Percentiles rank a stretch among this genome's conserved stretches.
Conservation (phyloP, 2,329 filamentous ascomycete genomes). For the Pseudohalonectria lignicola region DNA sequence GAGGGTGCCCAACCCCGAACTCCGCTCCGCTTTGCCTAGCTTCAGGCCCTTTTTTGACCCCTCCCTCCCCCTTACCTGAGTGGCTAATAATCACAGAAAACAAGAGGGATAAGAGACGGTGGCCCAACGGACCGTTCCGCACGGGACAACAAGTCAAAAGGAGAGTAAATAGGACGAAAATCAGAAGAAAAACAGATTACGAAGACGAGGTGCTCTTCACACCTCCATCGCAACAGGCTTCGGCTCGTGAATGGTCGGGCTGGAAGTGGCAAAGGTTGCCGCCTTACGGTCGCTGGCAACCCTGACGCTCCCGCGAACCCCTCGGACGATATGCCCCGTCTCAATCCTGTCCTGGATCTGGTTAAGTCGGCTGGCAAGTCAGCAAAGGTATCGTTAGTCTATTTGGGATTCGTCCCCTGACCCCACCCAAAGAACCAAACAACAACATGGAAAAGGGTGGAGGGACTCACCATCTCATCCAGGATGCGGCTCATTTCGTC, state of each 20-base stretch:
- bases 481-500: constrained; percentile 91
- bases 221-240: constrained; percentile 16
- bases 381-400: too few relatives aligned
- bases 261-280: constrained; percentile 5
- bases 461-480: constrained; percentile 70
- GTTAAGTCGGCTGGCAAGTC: too few relatives aligned
- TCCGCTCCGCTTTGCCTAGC: not conserved
- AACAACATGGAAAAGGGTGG: too few relatives aligned
- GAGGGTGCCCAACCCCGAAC: not conserved
- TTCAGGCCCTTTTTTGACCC: too few relatives aligned
- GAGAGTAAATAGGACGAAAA: too few relatives aligned
- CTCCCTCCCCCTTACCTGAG: too few relatives aligned
- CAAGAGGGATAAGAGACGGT: too few relatives aligned
- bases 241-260: constrained; percentile 7
- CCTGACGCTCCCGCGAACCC: constrained; percentile 55
- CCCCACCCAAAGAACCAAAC: not conserved
- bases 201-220: constrained; percentile 5
- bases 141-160: too few relatives aligned
- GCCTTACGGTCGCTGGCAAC: constrained; percentile 35
- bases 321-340: constrained; percentile 58
- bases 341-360: constrained; percentile 73
- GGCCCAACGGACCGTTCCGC: too few relatives aligned
- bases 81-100: too few relatives aligned
- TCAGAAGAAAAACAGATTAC: constrained; percentile 7
- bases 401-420: too few relatives aligned